phyloP scores from a whole-genome alignment of 345 rosid genomes.

The Abelmoschus esculentus region DNA sequence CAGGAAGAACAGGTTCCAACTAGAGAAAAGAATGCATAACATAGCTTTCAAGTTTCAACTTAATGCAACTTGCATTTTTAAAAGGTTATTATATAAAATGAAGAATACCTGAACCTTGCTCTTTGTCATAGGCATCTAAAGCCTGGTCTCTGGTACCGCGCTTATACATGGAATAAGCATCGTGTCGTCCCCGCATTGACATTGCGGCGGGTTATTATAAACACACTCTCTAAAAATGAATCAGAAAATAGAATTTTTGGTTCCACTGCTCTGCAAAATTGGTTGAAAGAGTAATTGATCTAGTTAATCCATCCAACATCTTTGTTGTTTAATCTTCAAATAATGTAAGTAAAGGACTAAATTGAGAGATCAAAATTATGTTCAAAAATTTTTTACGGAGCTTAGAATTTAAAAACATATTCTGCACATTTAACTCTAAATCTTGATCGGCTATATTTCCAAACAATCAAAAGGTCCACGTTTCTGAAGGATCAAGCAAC shows the following conservation, averaged over 20 bases:
- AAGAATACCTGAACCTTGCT: conserved; percentile 42
- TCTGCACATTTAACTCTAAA: too few species aligned
- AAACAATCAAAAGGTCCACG: not conserved
- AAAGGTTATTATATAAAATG: not conserved
- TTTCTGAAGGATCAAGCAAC: not conserved
- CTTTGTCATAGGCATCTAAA: conserved; percentile 35
- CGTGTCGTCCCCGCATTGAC: conserved; percentile 59
- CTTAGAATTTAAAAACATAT: too few species aligned
- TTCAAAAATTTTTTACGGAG: too few species aligned
- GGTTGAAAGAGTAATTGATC: not conserved
- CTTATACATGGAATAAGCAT: conserved; percentile 29
- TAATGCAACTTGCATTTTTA: not conserved
- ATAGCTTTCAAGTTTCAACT: not conserved
- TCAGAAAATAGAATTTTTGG: conserved; percentile 11
- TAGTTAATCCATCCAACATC: not conserved
- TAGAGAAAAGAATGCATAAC: not conserved
- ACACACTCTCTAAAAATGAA: conserved; percentile 8
- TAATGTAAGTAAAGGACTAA: not conserved
- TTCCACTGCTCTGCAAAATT: conserved; percentile 12
- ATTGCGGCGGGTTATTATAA: conserved; percentile 24
- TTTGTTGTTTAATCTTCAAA: not conserved
- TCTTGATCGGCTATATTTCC: too few species aligned
- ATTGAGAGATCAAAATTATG: not conserved
- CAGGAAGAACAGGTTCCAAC: too few species aligned
- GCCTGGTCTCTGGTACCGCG: conserved; percentile 45